Percentiles rank a stretch among this genome's conserved stretches.
phyloP scores from a whole-genome alignment of 2,329 filamentous ascomycete species.

The Macrophomina phaseolina region DNA sequence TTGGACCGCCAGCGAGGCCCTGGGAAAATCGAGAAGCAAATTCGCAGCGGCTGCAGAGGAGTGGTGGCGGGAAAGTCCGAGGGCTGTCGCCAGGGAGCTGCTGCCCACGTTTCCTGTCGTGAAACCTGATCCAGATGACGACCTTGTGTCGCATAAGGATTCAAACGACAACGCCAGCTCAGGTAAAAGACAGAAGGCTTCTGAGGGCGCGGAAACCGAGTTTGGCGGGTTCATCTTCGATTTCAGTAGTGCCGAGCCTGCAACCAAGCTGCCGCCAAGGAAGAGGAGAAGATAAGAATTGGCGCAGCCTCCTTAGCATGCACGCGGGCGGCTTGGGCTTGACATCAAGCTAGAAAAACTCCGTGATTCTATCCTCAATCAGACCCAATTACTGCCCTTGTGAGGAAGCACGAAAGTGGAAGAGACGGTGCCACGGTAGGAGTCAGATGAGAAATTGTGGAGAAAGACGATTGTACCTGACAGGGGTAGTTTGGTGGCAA shows the following conservation, averaged over 20 bases:
- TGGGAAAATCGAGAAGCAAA: slow-evolving; percentile 31
- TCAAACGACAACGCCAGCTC: background rate
- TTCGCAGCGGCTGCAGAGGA: slow-evolving; percentile 29
- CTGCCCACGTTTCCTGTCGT: slow-evolving; percentile 44
- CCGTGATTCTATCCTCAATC: background rate
- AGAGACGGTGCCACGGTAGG: background rate
- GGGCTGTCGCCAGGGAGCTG: slow-evolving; percentile 36
- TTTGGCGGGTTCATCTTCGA: slow-evolving; percentile 26
- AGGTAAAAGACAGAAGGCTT: slow-evolving; percentile 1
- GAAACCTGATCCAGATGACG: slow-evolving; percentile 32
- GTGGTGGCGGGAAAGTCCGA: slow-evolving; percentile 36
- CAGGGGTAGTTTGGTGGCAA: background rate
- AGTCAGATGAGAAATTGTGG: slow-evolving; percentile 10
- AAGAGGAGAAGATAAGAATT: slow-evolving; percentile 15
- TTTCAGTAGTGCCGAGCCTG: slow-evolving; percentile 23
- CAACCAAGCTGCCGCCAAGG: slow-evolving; percentile 26
- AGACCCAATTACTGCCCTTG: background rate
- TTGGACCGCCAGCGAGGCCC: slow-evolving; percentile 34
- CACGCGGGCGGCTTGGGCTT: background rate
- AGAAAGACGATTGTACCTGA: background rate
- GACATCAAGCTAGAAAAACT: background rate
- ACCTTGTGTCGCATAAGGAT: slow-evolving; percentile 11
- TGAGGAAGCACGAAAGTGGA: background rate
- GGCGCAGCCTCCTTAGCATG: slow-evolving; percentile 7
- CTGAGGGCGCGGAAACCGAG: background rate